Evolutionary conservation across 164 flowering plant species (phyloP), one percentile per base, ranked within the genome.

Genomic region (Aristolochia californica): DNA sequence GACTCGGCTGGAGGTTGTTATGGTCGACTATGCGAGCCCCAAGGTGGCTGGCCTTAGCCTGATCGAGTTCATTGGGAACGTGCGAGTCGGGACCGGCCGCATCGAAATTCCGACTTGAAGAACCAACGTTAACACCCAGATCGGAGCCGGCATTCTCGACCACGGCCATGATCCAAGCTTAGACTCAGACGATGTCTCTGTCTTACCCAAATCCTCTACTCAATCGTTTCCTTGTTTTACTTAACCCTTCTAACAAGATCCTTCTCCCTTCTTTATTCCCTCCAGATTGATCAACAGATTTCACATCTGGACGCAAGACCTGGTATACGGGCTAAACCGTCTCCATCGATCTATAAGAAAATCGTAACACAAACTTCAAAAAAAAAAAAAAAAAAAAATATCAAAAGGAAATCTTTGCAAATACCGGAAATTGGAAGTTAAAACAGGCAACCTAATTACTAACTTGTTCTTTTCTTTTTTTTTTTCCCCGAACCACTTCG

Each of bases 81-180:
- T 62, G 43, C 20, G 66, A 57, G 28, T 61, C 65, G 56, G 53
- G 50, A 53, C 59, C 54, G 12, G 59, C 62, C 9, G 59, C 34
- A n/a, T 76, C 75, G n/a, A 66, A 70, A 59, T 61, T 72, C 27
- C 70, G 60, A 51, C 1, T 45, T 34, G 40, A 34, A 34, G 40
- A 34, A 9, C 40, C 40, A 12, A 34, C 67, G 38, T 43, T 65
- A 17, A 53, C 61, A 62, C 68, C 73, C 63, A 66, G 63, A 62
- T 75, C 77, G n/a, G 60, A 69, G 17, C 74, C 76, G n/a, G 72
- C 74, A 69, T 78, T 83, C 67, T 81, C 85, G 49, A 72, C 82
- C 14, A 81, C 82, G 16, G 82, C 83, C 85, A 83, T 82, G 71
- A 49, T 60, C 45, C 8, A 30, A 48, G 50, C 24, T 20, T 43